A percentile compares a stretch with the other conserved stretches of the same genome.
phyloP scores from a whole-genome alignment of 345 rosid species.

The Camelina hispida region DNA sequence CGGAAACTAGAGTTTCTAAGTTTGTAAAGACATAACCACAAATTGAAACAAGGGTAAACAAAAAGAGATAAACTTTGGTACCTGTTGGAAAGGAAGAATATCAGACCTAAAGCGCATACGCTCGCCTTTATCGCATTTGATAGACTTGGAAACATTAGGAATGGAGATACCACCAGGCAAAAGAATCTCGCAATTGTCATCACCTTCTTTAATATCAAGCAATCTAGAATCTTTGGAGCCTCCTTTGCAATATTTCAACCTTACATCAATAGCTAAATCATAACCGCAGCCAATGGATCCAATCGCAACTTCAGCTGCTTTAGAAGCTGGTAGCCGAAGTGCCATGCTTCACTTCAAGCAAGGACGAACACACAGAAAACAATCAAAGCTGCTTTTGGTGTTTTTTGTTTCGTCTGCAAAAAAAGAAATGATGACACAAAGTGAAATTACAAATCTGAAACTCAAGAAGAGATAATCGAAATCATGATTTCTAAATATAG shows the following conservation, averaged over 20 bases:
- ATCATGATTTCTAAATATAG: not conserved
- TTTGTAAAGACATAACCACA: not conserved
- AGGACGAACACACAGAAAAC: too few species aligned
- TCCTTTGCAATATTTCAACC: constrained; percentile 83
- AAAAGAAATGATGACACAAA: constrained; percentile 3
- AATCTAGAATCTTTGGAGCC: constrained; percentile 56
- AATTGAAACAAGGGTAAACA: not conserved
- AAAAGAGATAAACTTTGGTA: constrained; percentile 6
- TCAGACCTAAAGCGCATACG: constrained; percentile 84
- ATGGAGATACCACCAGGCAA: constrained; percentile 87
- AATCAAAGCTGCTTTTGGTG: constrained; percentile 15
- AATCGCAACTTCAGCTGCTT: constrained; percentile 92
- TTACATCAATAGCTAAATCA: constrained; percentile 72
- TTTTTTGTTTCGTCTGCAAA: not conserved
- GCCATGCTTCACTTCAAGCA: constrained; percentile 82
- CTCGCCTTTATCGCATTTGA: constrained; percentile 96
- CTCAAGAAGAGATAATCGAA: not conserved
- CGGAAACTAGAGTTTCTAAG: not conserved
- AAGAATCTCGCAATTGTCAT: constrained; percentile 60
- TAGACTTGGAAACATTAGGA: constrained; percentile 74
- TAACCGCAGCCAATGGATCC: constrained; percentile 89
- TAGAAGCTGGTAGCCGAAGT: constrained; percentile 62
- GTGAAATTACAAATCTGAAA: constrained; percentile 18
- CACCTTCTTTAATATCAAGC: constrained; percentile 71
- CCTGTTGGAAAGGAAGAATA: constrained; percentile 92